Percentiles rank a stretch among this genome's conserved stretches.
phyloP scores from a whole-genome alignment of 495 filamentous ascomycete genomes.

The Geoglossum glabrum region DNA sequence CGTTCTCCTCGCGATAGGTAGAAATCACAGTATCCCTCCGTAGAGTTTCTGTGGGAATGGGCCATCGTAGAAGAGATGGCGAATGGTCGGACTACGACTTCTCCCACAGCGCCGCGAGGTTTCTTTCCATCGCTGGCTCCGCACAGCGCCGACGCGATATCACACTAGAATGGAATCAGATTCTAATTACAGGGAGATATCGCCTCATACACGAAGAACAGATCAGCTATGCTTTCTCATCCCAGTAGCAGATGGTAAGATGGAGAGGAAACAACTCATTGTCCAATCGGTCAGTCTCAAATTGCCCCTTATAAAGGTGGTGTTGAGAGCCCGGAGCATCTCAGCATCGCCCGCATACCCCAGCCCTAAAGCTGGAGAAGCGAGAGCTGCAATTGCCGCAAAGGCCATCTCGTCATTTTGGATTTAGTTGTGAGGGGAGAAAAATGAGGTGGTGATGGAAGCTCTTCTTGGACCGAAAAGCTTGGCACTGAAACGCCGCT shows the following conservation, averaged over 20 bases:
- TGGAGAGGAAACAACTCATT: slow-evolving; percentile 3
- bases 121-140: not conserved
- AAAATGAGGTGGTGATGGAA: slow-evolving; percentile 2
- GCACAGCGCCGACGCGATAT: no score
- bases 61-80: not conserved
- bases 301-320: slow-evolving; percentile 27
- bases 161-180: not conserved
- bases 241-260: not conserved
- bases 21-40: not conserved
- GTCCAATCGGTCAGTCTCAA: slow-evolving; percentile 27
- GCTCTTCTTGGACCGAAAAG: not conserved
- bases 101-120: not conserved
- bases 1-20: not conserved
- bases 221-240: not conserved
- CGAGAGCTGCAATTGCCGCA: slow-evolving; percentile 21
- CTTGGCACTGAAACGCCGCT: not conserved
- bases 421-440: slow-evolving; percentile 26
- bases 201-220: not conserved
- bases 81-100: not conserved
- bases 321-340: slow-evolving; percentile 22
- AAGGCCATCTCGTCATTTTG: slow-evolving; percentile 28
- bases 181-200: not conserved
- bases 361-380: slow-evolving; percentile 14
- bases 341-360: slow-evolving; percentile 26
- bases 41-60: not conserved